phyloP scores from a whole-genome alignment of 2,329 filamentous ascomycete species.

The Alternaria ethzedia region DNA sequence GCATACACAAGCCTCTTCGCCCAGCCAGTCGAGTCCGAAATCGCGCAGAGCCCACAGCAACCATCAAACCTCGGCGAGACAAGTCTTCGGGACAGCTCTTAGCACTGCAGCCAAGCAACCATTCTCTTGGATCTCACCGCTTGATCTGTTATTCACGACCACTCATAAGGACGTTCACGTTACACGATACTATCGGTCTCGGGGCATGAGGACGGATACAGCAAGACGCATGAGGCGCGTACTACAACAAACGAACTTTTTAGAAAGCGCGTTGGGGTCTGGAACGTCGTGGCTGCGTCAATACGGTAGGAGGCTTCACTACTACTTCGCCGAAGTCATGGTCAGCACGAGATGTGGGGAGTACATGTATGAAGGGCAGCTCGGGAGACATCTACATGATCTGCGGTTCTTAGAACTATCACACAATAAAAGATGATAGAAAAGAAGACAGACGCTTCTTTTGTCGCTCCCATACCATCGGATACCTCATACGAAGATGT shows the following conservation, averaged over 20 bases:
- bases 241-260: not conserved
- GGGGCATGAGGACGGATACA: conserved; percentile 14
- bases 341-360: not conserved
- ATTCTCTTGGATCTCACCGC: conserved; percentile 7
- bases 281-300: conserved; percentile 7
- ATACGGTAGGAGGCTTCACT: not conserved
- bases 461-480: conserved; percentile 5
- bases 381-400: too few species aligned
- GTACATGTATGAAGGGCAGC: not conserved
- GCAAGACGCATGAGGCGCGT: conserved; percentile 4
- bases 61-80: not conserved
- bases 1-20: conserved; percentile 21
- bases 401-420: too few species aligned
- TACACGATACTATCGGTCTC: conserved; percentile 19
- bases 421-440: conserved; percentile 12
- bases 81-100: not conserved
- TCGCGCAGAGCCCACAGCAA: conserved; percentile 2
- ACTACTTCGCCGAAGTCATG: not conserved
- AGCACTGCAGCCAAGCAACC: not conserved
- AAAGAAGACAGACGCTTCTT: conserved; percentile 14
- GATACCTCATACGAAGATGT: conserved; percentile 24
- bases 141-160: conserved; percentile 8
- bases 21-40: conserved; percentile 25
- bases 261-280: not conserved
- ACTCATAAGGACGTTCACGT: conserved; percentile 16